Evolutionary conservation across 2,329 filamentous ascomycete genomes (phyloP).

Genomic region (Ophiostoma triangulosporum): DNA sequence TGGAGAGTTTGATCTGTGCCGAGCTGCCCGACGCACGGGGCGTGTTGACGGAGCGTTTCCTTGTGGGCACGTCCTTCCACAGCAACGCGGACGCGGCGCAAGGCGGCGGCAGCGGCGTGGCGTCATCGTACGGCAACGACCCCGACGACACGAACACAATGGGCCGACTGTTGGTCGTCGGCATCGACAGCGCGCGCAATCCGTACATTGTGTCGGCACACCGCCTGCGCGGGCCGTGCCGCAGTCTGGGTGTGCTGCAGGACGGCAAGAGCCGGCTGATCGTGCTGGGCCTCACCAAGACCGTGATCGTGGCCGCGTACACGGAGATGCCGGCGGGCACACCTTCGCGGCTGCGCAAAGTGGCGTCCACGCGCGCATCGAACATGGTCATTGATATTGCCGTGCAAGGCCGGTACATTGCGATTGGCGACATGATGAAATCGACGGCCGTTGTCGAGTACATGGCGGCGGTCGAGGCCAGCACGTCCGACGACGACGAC

Average conservation of each 20-base stretch:
- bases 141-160: constrained; percentile 23
- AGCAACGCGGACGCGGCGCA: constrained; percentile 35
- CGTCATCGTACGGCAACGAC: constrained; percentile 64
- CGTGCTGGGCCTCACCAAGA: constrained; percentile 81
- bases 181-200: constrained; percentile 61
- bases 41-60: constrained; percentile 57
- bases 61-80: constrained; percentile 79
- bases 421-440: constrained; percentile 88
- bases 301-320: constrained; percentile 50
- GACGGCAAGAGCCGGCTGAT: constrained; percentile 48
- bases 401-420: constrained; percentile 61
- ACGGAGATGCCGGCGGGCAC: constrained; percentile 8
- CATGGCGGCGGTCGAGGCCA: constrained; percentile 28
- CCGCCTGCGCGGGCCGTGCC: constrained; percentile 64
- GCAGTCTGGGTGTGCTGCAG: constrained; percentile 60
- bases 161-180: constrained; percentile 29
- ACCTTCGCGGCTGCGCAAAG: neutral
- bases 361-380: constrained; percentile 32
- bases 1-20: constrained; percentile 72
- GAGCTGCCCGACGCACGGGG: constrained; percentile 49
- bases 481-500: neutral
- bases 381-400: constrained; percentile 74
- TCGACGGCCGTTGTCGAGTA: constrained; percentile 71
- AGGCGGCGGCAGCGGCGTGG: constrained; percentile 17
- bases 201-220: constrained; percentile 59